Evolutionary conservation across 345 rosid genomes (phyloP).

Genomic region (Syzygium aromaticum): DNA sequence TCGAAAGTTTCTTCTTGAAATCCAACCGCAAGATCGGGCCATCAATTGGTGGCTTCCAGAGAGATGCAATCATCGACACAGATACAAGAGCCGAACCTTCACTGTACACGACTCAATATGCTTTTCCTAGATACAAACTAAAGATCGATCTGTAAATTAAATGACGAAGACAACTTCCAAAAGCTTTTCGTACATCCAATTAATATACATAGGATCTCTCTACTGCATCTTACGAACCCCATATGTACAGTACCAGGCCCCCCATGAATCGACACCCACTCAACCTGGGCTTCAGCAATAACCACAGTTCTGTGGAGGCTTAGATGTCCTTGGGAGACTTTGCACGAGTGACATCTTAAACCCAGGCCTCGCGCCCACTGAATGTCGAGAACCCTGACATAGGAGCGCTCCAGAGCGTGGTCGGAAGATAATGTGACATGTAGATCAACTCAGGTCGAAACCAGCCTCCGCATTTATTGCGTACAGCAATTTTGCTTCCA

Average conservation of each 20-base stretch:
- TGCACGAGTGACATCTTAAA: background rate
- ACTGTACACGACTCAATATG: background rate
- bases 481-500: slow-evolving; percentile 74
- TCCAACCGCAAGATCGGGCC: background rate
- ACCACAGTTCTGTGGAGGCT: background rate
- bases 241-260: background rate
- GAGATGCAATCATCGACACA: background rate
- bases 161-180: background rate
- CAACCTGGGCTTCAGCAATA: background rate
- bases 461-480: slow-evolving; percentile 98
- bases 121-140: background rate
- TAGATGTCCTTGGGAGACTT: background rate
- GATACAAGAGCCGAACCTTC: background rate
- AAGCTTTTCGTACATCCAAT: background rate
- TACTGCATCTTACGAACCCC: background rate
- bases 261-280: background rate
- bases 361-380: background rate
- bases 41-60: background rate
- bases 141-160: background rate
- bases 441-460: slow-evolving; percentile 82
- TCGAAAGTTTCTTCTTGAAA: background rate
- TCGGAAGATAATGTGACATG: slow-evolving; percentile 19
- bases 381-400: background rate
- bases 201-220: background rate
- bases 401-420: background rate